A percentile compares a stretch with the other conserved stretches of the same genome.
phyloP scores from a whole-genome alignment of 179 eudicot genomes.

The Monotropa hypopitys region DNA sequence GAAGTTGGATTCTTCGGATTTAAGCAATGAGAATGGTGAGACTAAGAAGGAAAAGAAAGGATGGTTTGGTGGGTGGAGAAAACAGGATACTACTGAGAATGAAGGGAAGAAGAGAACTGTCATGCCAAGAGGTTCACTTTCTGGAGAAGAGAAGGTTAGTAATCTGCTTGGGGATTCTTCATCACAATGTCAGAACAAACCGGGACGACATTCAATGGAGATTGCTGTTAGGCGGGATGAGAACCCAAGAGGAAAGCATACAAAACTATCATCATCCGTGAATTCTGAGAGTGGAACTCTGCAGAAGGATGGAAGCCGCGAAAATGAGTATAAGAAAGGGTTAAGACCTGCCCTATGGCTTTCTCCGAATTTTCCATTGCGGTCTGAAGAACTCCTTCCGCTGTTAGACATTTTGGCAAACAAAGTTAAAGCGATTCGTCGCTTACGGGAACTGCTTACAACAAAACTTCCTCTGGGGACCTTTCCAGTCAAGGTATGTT shows the following conservation, averaged over 20 bases:
- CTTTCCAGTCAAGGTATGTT: conserved; percentile 46
- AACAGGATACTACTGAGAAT: conserved; percentile 17
- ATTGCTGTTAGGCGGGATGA: conserved; percentile 24
- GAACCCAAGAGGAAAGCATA: conserved; percentile 18
- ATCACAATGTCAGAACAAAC: conserved; percentile 17
- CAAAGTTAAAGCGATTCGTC: conserved; percentile 48
- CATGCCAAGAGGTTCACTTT: conserved; percentile 36
- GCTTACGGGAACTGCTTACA: conserved; percentile 42
- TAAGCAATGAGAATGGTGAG: conserved; percentile 22
- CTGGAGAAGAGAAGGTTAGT: conserved; percentile 34
- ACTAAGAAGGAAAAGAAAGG: conserved; percentile 37
- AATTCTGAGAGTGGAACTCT: conserved; percentile 19
- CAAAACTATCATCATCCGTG: conserved; percentile 17
- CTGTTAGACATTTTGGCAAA: conserved; percentile 49
- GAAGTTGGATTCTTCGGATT: conserved; percentile 32
- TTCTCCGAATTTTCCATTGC: conserved; percentile 37
- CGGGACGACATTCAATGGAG: conserved; percentile 35
- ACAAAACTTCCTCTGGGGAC: conserved; percentile 52
- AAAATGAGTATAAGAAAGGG: conserved; percentile 49
- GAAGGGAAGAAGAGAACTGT: conserved; percentile 17
- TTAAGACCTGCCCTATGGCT: conserved; percentile 51
- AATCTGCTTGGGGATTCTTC: conserved; percentile 41
- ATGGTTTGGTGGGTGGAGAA: conserved; percentile 46
- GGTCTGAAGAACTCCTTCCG: conserved; percentile 43
- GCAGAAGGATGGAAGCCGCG: conserved; percentile 30